These are phyloP conservation scores for Cyberlindnera galapagoensis DNA, from an alignment of 805 yeast species.

Conservation along the genomic window DNA sequence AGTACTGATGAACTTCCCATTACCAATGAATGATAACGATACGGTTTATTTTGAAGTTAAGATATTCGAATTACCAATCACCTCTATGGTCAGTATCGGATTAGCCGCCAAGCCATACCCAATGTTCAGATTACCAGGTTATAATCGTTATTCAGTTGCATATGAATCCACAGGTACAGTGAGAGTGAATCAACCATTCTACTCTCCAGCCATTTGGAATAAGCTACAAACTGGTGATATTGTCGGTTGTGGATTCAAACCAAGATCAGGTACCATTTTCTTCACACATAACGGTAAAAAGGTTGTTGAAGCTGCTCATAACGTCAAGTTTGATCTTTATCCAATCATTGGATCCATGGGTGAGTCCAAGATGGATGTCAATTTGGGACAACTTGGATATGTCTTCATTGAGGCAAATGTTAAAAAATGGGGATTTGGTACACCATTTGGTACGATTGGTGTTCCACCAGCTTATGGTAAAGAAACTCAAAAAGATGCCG, in stretches of 20 bases:
- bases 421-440: conserved; percentile 74
- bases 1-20: conserved; percentile 30
- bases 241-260: conserved; percentile 84
- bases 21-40: conserved; percentile 37
- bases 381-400: conserved; percentile 77
- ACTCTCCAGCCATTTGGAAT: conserved; percentile 46
- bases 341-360: conserved; percentile 90
- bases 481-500: conserved; percentile 38
- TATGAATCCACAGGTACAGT: conserved; percentile 84
- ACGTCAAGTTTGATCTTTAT: conserved; percentile 59
- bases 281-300: conserved; percentile 94
- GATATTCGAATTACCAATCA: conserved; percentile 59
- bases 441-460: conserved; percentile 35
- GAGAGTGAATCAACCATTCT: conserved; percentile 52
- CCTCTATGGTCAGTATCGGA: conserved; percentile 61
- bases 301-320: conserved; percentile 77
- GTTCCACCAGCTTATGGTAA: conserved; percentile 40
- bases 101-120: conserved; percentile 87
- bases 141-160: conserved; percentile 77
- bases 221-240: conserved; percentile 74
- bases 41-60: conserved; percentile 38
- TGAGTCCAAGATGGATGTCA: conserved; percentile 77
- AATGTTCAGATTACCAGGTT: conserved; percentile 86
- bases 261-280: conserved; percentile 78
- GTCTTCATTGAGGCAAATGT: conserved; percentile 82